Base-by-base conservation (phyloP, 2,329 filamentous ascomycete genomes). In the Talaromyces sp. region DNA sequence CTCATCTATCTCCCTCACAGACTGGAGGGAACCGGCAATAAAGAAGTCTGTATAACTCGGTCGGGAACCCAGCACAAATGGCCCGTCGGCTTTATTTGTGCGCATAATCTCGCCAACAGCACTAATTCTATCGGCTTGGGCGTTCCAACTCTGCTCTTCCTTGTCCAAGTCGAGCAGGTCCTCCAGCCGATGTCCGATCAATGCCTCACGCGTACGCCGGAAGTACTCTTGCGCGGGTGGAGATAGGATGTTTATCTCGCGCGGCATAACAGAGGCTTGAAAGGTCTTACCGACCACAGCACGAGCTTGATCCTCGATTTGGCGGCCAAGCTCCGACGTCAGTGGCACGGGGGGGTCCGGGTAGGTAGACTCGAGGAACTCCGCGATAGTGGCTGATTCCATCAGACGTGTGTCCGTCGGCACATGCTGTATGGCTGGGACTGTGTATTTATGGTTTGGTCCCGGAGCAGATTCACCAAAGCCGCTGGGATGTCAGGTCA, bases 361-460 rank as follows among this genome's bases (percentile, higher is more conserved):
- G 63, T 80, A 80, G 5, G 69, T 76, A 5, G 72, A 67, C 59
- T 79, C 76, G 52, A 80, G 69, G 63, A 80, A 79, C 42, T 73
- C 64, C 1, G 76, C 68, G 67, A 80, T 79, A 36, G 68, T 64
- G 10, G 56, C 56, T 3, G 78, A 79, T 64, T 77, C 77, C 75
- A 79, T 78, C 9, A 79, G 68, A 66, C 73, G 73, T 27, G 65
- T 76, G 66, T 74, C 69, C 56, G 64, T 78, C 23, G 76, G 71
- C 10, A 78, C 53, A 62, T 80, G 77, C 1, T 76, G 72, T 64
- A 80, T 79, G 9, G 73, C 68, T 0, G 78, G 78, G 44, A 79
- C 76, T 0, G 76, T 79, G 68, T 79, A 79, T 63, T 70, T 73
- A 44, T 33, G 60, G 52, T 64, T 40, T 14, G 60, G 47, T 4